phyloP scores from a whole-genome alignment of 129 eudicot genomes.

The Artemisia annua region DNA sequence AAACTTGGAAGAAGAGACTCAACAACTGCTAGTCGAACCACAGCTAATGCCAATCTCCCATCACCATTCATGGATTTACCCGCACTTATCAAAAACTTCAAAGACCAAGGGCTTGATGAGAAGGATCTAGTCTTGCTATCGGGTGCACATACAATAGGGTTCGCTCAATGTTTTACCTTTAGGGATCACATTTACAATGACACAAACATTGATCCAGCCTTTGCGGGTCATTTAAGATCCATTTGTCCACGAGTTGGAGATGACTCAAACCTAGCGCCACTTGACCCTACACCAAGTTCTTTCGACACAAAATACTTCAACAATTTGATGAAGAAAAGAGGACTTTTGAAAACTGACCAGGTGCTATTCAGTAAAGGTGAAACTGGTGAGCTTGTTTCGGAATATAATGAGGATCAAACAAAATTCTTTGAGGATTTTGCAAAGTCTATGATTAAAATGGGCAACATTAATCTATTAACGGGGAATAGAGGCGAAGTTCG shows the following conservation, averaged over 20 bases:
- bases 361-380: constrained; percentile 27
- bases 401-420: constrained; percentile 9
- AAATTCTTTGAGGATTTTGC: constrained; percentile 33
- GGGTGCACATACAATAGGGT: constrained; percentile 48
- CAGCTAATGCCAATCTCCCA: constrained; percentile 28
- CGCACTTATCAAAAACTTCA: constrained; percentile 26
- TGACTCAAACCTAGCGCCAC: constrained; percentile 31
- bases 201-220: constrained; percentile 26
- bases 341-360: constrained; percentile 39
- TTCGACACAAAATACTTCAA: constrained; percentile 37
- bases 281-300: constrained; percentile 31
- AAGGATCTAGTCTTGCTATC: constrained; percentile 57
- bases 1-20: constrained; percentile 47
- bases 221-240: constrained; percentile 22
- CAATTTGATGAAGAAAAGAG: constrained; percentile 33
- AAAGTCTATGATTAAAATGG: constrained; percentile 43
- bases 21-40: constrained; percentile 27
- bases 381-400: constrained; percentile 29
- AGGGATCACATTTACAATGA: constrained; percentile 26
- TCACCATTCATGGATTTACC: constrained; percentile 32
- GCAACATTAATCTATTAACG: constrained; percentile 29
- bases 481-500: constrained; percentile 32
- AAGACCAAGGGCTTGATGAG: constrained; percentile 42
- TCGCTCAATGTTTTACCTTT: constrained; percentile 23
- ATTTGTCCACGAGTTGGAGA: constrained; percentile 35